Percentiles rank a stretch among this genome's conserved stretches.
These are phyloP conservation scores for Mitragyna speciosa DNA, from an alignment of 257 asterid species.

Conservation along the genomic window DNA sequence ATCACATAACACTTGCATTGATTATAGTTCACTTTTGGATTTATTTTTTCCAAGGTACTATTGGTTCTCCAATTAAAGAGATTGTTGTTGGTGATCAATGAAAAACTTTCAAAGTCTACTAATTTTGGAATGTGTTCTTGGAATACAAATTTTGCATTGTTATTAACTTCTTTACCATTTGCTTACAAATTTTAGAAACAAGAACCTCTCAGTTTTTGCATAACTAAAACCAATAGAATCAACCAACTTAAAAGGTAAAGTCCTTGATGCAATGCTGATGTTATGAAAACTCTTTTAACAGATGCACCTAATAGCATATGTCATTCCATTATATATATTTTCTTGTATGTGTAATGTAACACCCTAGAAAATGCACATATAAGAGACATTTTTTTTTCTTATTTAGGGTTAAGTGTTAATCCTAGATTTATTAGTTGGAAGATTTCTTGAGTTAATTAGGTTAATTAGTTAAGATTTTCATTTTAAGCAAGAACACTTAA, in stretches of 20 bases:
- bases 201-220: conserved; percentile 76
- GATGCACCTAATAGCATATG: conserved; percentile 3
- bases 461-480: too few species aligned
- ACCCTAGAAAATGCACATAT: too few species aligned
- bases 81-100: neutral
- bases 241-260: conserved; percentile 62
- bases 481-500: too few species aligned
- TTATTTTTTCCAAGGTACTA: neutral
- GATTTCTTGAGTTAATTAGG: too few species aligned
- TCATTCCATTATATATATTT: neutral
- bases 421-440: too few species aligned
- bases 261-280: conserved; percentile 8
- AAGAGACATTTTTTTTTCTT: too few species aligned
- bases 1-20: neutral
- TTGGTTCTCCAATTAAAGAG: neutral
- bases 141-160: neutral
- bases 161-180: conserved; percentile 24
- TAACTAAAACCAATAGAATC: conserved; percentile 64
- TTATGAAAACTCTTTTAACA: neutral
- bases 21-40: neutral
- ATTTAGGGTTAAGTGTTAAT: too few species aligned
- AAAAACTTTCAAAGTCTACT: neutral
- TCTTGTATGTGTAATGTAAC: neutral
- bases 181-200: conserved; percentile 66
- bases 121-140: conserved; percentile 1